phyloP scores from a whole-genome alignment of 345 rosid genomes.

The Syzygium aqueum region DNA sequence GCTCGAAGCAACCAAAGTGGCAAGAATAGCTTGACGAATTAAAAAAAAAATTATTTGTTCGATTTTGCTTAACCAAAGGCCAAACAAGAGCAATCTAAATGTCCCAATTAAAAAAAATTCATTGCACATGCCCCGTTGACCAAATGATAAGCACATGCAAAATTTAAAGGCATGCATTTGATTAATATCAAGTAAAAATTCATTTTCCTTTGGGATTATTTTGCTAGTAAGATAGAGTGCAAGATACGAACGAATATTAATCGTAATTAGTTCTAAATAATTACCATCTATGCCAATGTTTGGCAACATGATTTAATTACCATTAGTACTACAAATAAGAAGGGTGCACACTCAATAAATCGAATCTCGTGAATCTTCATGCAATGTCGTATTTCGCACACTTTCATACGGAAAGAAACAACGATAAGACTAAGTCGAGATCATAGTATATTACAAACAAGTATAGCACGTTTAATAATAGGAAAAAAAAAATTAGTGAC shows the following conservation, averaged over 20 bases:
- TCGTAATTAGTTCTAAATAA: no score
- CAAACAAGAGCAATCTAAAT: no score
- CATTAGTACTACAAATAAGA: no score
- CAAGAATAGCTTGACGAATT: no score
- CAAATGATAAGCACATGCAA: not conserved
- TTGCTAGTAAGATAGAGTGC: not conserved
- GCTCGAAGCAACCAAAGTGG: not conserved
- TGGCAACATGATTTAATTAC: not conserved
- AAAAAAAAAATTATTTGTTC: no score
- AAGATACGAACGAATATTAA: no score
- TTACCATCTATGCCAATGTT: not conserved
- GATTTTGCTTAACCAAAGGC: no score
- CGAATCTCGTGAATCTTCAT: not conserved
- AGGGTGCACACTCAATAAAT: no score
- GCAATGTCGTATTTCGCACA: not conserved
- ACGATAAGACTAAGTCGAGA: not conserved
- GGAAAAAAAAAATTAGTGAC: not conserved
- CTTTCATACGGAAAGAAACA: not conserved
- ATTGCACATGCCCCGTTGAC: not conserved
- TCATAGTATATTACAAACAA: not conserved
- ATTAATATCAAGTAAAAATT: not conserved
- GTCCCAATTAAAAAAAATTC: not conserved
- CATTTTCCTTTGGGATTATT: not conserved
- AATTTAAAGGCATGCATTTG: not conserved
- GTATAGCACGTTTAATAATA: not conserved